phyloP scores from a whole-genome alignment of 495 filamentous ascomycete genomes.

The Trichoderma parareesei region DNA sequence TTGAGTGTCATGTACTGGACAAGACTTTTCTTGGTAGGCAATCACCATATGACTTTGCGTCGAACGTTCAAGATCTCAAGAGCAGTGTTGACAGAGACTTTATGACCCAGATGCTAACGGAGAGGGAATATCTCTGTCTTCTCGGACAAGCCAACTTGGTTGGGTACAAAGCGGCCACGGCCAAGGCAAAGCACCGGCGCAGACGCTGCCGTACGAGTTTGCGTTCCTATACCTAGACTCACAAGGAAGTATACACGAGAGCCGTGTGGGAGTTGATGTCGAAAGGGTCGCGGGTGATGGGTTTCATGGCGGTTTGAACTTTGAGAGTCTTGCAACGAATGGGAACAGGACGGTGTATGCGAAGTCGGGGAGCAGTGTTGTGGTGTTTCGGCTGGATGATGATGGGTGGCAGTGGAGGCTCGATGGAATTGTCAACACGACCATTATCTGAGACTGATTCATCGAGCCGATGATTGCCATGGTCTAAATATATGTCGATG shows the following conservation, averaged over 20 bases:
- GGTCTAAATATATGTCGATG: not conserved
- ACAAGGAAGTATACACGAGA: not conserved
- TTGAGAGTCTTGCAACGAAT: not conserved
- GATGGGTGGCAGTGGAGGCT: not conserved
- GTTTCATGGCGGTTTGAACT: not conserved
- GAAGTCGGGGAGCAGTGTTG: not conserved
- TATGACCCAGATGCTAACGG: not conserved
- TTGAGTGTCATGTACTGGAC: not conserved
- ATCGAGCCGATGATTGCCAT: not conserved
- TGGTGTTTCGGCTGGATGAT: not conserved
- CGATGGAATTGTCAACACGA: slow-evolving; percentile 4
- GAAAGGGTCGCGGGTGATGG: not conserved
- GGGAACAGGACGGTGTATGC: slow-evolving; percentile 1
- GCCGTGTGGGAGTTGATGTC: not conserved
- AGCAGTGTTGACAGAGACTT: not conserved
- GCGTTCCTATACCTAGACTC: not conserved
- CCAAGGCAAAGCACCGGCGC: not conserved
- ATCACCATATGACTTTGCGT: not conserved
- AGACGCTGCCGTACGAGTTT: not conserved
- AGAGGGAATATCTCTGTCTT: not conserved
- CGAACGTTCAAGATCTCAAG: not conserved
- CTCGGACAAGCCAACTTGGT: not conserved
- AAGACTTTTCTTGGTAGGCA: not conserved
- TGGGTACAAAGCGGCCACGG: not conserved
- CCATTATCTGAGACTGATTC: not conserved